Evolutionary conservation across 306 rosid genomes (phyloP).

Genomic region (Cyamopsis tetragonoloba): DNA sequence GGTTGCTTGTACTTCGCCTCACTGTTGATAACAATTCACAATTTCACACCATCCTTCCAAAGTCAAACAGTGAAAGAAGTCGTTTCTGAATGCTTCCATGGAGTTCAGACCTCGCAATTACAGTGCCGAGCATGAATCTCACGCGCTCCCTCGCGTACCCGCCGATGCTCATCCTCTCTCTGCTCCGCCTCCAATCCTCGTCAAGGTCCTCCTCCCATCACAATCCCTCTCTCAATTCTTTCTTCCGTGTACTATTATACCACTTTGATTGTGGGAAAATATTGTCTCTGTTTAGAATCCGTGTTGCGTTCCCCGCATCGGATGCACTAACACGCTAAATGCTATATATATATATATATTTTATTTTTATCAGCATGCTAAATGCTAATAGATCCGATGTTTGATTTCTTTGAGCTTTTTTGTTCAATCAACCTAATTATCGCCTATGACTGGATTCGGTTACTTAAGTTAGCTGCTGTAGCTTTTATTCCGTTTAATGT

Average conservation of each 20-base stretch:
- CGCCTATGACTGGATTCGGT: not conserved
- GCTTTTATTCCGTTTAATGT: not conserved
- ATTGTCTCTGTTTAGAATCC: not conserved
- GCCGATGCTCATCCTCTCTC: slow-evolving; percentile 61
- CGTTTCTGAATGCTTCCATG: slow-evolving; percentile 37
- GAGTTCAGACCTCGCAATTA: slow-evolving; percentile 82
- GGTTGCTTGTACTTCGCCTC: not conserved
- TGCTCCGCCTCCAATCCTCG: slow-evolving; percentile 26
- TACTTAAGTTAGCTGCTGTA: not conserved
- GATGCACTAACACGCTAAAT: not conserved
- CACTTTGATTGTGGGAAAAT: slow-evolving; percentile 23
- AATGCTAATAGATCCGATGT: not conserved
- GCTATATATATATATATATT: no score
- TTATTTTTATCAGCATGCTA: no score
- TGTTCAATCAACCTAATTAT: not conserved
- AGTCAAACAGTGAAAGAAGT: no score
- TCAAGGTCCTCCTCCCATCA: slow-evolving; percentile 41
- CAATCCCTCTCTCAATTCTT: not conserved
- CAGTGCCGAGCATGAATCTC: slow-evolving; percentile 47
- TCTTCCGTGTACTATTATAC: not conserved
- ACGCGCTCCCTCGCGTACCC: slow-evolving; percentile 56
- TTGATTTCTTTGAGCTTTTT: not conserved
- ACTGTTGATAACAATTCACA: no score
- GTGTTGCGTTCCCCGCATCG: not conserved
- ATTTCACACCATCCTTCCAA: no score